phyloP scores from a whole-genome alignment of 1,284 basidiomycete species.

The Mycena sp. region DNA sequence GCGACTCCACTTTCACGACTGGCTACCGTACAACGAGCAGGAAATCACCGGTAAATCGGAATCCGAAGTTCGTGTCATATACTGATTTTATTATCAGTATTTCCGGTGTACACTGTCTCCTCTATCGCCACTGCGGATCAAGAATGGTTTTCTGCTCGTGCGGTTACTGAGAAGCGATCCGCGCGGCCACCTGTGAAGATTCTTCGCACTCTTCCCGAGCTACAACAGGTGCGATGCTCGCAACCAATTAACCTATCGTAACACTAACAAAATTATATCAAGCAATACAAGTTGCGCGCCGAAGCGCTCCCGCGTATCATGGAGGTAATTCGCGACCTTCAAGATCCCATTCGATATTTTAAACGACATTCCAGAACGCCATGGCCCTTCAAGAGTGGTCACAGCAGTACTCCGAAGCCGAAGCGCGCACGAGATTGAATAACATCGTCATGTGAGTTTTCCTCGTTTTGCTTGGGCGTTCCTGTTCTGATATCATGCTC shows the following conservation, averaged over 20 bases:
- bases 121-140: constrained; percentile 9
- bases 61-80: neutral
- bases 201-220: neutral
- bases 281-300: constrained; percentile 16
- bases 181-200: constrained; percentile 10
- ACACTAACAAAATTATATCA: neutral
- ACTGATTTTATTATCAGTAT: neutral
- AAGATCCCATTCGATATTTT: neutral
- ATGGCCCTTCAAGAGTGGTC: constrained; percentile 11
- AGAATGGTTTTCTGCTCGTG: constrained; percentile 21
- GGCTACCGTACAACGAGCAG: constrained; percentile 16
- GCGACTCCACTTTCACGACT: constrained; percentile 16
- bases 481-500: neutral
- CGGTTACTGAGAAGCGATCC: constrained; percentile 12
- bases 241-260: neutral
- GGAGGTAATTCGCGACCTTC: neutral
- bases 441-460: constrained; percentile 17
- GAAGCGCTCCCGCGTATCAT: constrained; percentile 14
- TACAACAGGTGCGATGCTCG: constrained; percentile 4
- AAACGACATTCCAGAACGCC: constrained; percentile 4
- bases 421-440: neutral
- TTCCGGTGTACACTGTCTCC: constrained; percentile 1
- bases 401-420: neutral
- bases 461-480: neutral
- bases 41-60: constrained; percentile 1